Evolutionary conservation across 371 early-diverging fungal genomes (phyloP).

Genomic region (Actinomortierella ambigua): DNA sequence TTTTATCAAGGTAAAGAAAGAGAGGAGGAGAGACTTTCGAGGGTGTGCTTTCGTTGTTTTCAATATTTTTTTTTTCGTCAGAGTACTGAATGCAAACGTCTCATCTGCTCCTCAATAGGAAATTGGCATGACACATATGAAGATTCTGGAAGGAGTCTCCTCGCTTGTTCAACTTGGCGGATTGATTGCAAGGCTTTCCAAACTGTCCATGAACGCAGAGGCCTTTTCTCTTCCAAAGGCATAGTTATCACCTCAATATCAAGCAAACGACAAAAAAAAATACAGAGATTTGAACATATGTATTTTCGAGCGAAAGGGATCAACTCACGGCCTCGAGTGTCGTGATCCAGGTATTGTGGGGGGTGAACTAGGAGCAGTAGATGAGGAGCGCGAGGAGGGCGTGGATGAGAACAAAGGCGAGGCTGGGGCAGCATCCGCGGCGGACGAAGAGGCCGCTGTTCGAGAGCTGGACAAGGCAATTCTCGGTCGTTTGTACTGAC

Average conservation of each 20-base stretch:
- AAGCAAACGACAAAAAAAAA: no score
- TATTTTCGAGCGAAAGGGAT: no score
- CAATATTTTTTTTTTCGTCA: not conserved
- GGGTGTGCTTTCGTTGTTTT: not conserved
- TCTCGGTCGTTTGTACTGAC: no score
- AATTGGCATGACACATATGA: constrained; percentile 87
- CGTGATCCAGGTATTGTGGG: no score
- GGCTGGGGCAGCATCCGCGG: no score
- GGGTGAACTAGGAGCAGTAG: not conserved
- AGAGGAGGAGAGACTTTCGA: not conserved
- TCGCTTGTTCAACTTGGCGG: constrained; percentile 83
- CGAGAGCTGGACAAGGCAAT: no score
- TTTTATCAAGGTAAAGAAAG: constrained; percentile 72
- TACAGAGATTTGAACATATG: no score
- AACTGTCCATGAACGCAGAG: constrained; percentile 37
- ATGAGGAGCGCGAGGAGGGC: not conserved
- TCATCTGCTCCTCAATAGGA: no score
- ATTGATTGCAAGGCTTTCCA: constrained; percentile 73
- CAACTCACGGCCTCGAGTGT: no score
- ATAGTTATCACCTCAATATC: no score
- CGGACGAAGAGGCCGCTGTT: no score
- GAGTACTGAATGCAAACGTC: not conserved
- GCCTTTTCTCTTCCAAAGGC: constrained; percentile 13
- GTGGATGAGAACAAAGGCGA: constrained; percentile 7
- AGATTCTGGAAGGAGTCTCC: constrained; percentile 82